phyloP scores from a whole-genome alignment of 768 basidiomycete genomes.

The Asterophora lycoperdoides region DNA sequence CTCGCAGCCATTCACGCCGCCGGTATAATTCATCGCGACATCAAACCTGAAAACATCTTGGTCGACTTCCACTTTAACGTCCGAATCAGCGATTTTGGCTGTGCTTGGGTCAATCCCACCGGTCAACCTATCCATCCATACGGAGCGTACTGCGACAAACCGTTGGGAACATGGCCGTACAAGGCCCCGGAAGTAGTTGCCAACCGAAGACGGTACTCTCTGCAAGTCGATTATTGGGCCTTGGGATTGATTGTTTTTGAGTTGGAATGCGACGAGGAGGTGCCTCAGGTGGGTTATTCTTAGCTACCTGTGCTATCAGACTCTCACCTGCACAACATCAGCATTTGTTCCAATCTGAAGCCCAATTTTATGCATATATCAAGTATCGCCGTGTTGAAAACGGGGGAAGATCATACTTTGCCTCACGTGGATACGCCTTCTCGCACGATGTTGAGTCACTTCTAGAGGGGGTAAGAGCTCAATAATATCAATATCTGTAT shows the following conservation, averaged over 20 bases:
- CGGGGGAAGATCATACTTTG: slow-evolving; percentile 19
- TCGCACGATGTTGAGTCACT: slow-evolving; percentile 21
- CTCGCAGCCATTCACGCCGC: slow-evolving; percentile 47
- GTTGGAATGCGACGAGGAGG: slow-evolving; percentile 22
- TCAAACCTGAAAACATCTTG: slow-evolving; percentile 71
- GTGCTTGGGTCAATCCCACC: slow-evolving; percentile 21
- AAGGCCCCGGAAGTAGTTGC: slow-evolving; percentile 39
- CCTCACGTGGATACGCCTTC: slow-evolving; percentile 17
- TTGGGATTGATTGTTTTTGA: slow-evolving; percentile 39
- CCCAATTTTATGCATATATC: slow-evolving; percentile 21
- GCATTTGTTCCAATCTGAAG: slow-evolving; percentile 27
- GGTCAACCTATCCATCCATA: slow-evolving; percentile 13
- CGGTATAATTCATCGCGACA: slow-evolving; percentile 64
- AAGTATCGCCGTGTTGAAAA: slow-evolving; percentile 10
- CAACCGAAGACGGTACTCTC: slow-evolving; percentile 28
- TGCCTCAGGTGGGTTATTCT: background rate
- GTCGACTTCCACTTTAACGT: slow-evolving; percentile 39
- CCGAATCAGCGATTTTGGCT: slow-evolving; percentile 40
- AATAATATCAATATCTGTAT: too few species aligned
- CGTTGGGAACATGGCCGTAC: slow-evolving; percentile 32
- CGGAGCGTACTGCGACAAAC: slow-evolving; percentile 19
- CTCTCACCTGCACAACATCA: slow-evolving; percentile 10
- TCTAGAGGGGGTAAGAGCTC: slow-evolving; percentile 28
- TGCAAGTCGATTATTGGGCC: slow-evolving; percentile 38
- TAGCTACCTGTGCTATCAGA: background rate